phyloP scores from a whole-genome alignment of 805 yeast genomes.

The Candida ponderosae region DNA sequence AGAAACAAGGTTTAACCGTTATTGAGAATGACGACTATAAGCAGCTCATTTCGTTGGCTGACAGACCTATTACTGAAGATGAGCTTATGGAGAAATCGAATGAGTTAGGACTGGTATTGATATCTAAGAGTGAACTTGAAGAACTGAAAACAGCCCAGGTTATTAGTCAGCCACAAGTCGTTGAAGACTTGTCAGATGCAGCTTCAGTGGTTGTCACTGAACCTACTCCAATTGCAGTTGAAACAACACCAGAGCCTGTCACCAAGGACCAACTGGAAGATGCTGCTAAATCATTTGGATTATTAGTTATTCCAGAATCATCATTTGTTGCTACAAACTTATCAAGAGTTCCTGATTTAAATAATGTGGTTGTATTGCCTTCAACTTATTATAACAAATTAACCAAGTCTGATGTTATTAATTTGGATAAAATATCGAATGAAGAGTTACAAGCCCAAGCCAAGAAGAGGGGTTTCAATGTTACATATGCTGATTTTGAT shows the following conservation, averaged over 20 bases:
- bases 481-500: constrained; percentile 15
- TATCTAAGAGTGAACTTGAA: constrained; percentile 23
- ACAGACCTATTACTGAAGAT: constrained; percentile 2
- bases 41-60: neutral
- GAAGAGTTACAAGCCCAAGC: constrained; percentile 39
- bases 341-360: constrained; percentile 43
- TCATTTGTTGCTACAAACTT: constrained; percentile 58
- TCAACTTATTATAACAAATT: constrained; percentile 54
- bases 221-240: too few species aligned
- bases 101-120: constrained; percentile 25
- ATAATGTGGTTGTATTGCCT: constrained; percentile 57
- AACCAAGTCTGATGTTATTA: constrained; percentile 34
- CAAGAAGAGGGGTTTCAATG: constrained; percentile 38
- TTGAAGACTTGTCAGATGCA: constrained; percentile 5
- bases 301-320: constrained; percentile 49
- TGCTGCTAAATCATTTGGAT: constrained; percentile 37
- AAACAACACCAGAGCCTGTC: neutral
- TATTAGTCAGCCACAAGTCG: too few species aligned
- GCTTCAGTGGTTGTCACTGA: constrained; percentile 5
- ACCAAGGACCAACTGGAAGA: constrained; percentile 22
- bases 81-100: constrained; percentile 9
- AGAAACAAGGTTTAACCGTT: constrained; percentile 5
- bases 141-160: too few species aligned
- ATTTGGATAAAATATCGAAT: constrained; percentile 36
- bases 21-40: constrained; percentile 1